Evolutionary conservation across 768 basidiomycete genomes (phyloP).

Genomic region (Tulasnella sp.): DNA sequence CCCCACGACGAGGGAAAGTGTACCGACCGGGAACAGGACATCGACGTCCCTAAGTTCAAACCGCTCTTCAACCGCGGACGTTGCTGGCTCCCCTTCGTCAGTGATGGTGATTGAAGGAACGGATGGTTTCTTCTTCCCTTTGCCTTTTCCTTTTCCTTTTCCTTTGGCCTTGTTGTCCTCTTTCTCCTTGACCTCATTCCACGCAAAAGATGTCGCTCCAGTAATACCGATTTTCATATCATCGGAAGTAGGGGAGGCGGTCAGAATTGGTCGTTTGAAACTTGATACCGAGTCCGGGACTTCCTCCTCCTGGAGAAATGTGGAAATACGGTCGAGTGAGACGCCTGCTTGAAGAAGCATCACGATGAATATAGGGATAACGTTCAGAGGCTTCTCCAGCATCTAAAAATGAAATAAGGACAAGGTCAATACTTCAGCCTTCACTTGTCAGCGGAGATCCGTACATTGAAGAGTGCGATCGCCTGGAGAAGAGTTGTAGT

Average conservation of each 20-base stretch:
- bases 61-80: constrained; percentile 26
- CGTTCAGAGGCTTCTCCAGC: constrained; percentile 50
- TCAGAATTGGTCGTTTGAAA: constrained; percentile 38
- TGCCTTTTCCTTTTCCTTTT: neutral
- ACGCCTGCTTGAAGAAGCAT: constrained; percentile 63
- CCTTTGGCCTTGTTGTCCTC: neutral
- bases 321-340: constrained; percentile 57
- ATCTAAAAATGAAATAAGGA: neutral
- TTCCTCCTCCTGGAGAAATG: constrained; percentile 63
- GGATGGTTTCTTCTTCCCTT: neutral
- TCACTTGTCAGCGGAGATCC: neutral
- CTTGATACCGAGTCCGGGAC: constrained; percentile 58
- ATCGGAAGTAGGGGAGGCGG: constrained; percentile 28
- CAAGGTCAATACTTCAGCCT: neutral
- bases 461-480: neutral
- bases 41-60: constrained; percentile 64
- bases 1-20: constrained; percentile 51
- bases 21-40: constrained; percentile 62
- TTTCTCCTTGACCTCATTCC: constrained; percentile 47
- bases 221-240: constrained; percentile 35
- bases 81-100: neutral
- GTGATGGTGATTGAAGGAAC: neutral
- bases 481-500: neutral
- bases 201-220: constrained; percentile 53
- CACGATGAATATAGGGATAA: constrained; percentile 73